These are phyloP conservation scores for Wickerhamiella shivajii DNA, from an alignment of 805 yeast genomes.

Conservation along the genomic window DNA sequence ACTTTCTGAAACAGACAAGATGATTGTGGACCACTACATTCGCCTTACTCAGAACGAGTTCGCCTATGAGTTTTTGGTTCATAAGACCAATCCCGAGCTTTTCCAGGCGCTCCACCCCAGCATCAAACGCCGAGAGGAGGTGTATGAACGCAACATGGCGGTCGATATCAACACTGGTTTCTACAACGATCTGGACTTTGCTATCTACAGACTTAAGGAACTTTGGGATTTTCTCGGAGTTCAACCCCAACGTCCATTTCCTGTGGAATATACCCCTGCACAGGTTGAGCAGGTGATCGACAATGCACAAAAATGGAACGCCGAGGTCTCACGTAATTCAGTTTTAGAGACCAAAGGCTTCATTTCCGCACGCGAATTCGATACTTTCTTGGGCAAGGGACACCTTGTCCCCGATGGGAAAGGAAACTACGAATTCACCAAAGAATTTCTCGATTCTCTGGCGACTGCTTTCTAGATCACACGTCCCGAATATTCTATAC, in stretches of 20 bases:
- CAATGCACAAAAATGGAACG: slow-evolving; percentile 52
- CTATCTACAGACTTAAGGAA: slow-evolving; percentile 13
- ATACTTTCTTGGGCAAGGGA: slow-evolving; percentile 50
- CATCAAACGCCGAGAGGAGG: slow-evolving; percentile 36
- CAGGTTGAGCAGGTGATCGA: slow-evolving; percentile 44
- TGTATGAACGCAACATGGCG: slow-evolving; percentile 21
- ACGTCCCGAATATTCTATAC: too few relatives aligned
- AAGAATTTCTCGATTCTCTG: slow-evolving; percentile 17
- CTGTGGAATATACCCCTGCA: slow-evolving; percentile 44
- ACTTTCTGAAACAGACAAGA: slow-evolving; percentile 57
- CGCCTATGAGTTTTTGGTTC: slow-evolving; percentile 68
- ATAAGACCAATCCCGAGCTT: slow-evolving; percentile 46
- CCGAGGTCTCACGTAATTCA: slow-evolving; percentile 53
- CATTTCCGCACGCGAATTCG: slow-evolving; percentile 91
- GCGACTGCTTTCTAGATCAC: too few relatives aligned
- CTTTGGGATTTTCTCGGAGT: slow-evolving; percentile 13
- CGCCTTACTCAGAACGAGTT: slow-evolving; percentile 84
- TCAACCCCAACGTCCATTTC: slow-evolving; percentile 29
- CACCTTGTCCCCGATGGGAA: slow-evolving; percentile 46
- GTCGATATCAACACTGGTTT: slow-evolving; percentile 17
- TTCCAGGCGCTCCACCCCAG: slow-evolving; percentile 73
- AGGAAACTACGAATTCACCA: slow-evolving; percentile 34
- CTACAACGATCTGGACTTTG: slow-evolving; percentile 18
- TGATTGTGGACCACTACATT: slow-evolving; percentile 74
- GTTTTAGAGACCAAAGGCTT: slow-evolving; percentile 88